Base-by-base conservation (phyloP, 1,284 basidiomycete genomes). In the Laetiporus sulphureus region DNA sequence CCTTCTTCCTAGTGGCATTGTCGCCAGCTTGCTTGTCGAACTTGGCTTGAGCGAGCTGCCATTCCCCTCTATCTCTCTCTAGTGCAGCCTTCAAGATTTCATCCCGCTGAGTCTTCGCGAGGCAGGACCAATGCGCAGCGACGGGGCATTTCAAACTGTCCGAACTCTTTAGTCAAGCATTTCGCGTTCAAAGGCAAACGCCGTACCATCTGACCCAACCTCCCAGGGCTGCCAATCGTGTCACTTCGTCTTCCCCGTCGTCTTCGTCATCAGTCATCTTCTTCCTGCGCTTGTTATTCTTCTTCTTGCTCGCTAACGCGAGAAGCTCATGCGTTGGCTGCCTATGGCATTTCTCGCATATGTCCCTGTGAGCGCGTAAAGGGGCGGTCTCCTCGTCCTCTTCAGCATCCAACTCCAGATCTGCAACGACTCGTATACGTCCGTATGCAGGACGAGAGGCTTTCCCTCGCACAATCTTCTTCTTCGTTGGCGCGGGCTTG, bases 151-250 rank as follows among this genome's bases (percentile, higher is more conserved):
- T 82, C 33, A 89, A 65, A 56, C 85, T 89, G 38, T 27, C 31
- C 27, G 30, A 22, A 38, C 16, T 35, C 19, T 18, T n/a, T n/a
- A n/a, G 35, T 27, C 18, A 18, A 24, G 16, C 10, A 46, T 30
- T n/a, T 46, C 32, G 12, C 11, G 20, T 13, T 29, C 12, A 11
- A 11, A 16, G 15, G 11, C 12, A 11, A 15, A 36, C 11, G 16
- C n/a, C 75, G 42, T 58, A 87, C 85, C 90, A 93, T 66, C 81
- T 74, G 44, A 92, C 77, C 91, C 91, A 94, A 20, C 91, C 91
- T 18, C 86, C 85, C 32, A 87, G 64, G 4, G 58, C 59, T n/a
- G 58, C 62, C 5, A 79, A 62, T 35, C 67, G 65, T 40, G 79
- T 77, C 34, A 78, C 73, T 2, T 75, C 71, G 25, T 72, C 68